These are phyloP conservation scores for Auxenochlorella protothecoides DNA, from an alignment of 139 green algal species.

Conservation along the genomic window DNA sequence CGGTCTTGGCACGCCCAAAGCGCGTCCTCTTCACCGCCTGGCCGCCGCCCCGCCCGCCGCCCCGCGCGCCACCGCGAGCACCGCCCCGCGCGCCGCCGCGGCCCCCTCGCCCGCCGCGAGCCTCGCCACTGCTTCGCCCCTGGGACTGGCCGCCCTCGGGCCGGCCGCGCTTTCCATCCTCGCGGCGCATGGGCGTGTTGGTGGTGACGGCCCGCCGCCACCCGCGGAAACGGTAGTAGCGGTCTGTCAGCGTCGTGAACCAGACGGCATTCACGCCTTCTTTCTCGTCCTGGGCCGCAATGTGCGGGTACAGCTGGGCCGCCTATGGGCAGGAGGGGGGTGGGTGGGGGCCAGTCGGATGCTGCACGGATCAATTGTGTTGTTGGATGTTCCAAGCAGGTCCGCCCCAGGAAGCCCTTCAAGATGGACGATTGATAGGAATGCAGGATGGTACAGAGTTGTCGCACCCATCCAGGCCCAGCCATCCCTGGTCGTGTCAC, in stretches of 20 bases:
- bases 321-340: constrained; percentile 18
- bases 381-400: neutral
- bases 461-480: constrained; percentile 1
- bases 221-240: constrained; percentile 19
- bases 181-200: too few species aligned
- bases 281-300: constrained; percentile 35
- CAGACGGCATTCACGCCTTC: constrained; percentile 41
- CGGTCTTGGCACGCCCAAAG: too few species aligned
- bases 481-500: neutral
- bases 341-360: neutral
- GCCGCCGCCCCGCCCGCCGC: too few species aligned
- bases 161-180: neutral
- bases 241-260: constrained; percentile 26
- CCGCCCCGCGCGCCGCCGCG: too few species aligned
- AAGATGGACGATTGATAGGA: neutral
- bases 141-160: neutral
- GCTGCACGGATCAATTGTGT: neutral
- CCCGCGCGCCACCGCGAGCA: too few species aligned
- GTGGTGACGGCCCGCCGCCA: neutral
- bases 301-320: constrained; percentile 58
- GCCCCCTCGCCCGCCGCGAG: too few species aligned
- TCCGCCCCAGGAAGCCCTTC: neutral
- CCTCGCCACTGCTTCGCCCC: too few species aligned
- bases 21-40: too few species aligned
- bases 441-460: neutral